Base-by-base conservation (phyloP, 2,329 filamentous ascomycete genomes). In the Penicillium decumbens region DNA sequence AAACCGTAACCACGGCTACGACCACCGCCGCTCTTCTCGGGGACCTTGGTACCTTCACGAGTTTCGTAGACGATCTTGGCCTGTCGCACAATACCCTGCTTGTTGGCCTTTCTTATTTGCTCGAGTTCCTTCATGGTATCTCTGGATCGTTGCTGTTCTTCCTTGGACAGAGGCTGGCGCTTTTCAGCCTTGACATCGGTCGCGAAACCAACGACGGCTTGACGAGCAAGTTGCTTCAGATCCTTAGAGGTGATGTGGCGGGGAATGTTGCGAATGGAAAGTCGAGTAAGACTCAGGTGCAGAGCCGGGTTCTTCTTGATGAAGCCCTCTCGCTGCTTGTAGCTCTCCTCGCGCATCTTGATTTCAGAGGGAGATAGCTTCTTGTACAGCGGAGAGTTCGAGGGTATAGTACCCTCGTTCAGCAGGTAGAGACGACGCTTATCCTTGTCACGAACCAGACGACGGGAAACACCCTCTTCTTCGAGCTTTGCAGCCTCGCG, bases 51-150 rank as follows among this genome's bases (percentile, higher is more conserved):
- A 40, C 93, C 93, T 60, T 93, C 84, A 30, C 81, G 81, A 48
- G 86, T 88, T 74, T 98, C 93, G 64, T 93, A 97, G 32, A 97
- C 88, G 47, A 98, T 82, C 77, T 96, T 98, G 48, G 92, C 87
- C 73, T 98, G 93, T 62, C 83, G 87, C 38, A 98, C 89, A 43
- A 98, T 79, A 62, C 85, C 89, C 66, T 92, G 93, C 47, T 88
- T 87, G 69, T 92, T 89, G 57, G 81, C 75, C 67, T 88, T 95
- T 47, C 93, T 83, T 55, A 84, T 78, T 42, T 81, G 82, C 65
- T 98, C 93, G 3, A 89, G 87, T 52, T 88, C 84, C 60, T 81
- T 84, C 76, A 91, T 91, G 42, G 87, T 84, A 28, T 88, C 84
- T 9, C 87, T 87, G 43, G 89, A 90, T 35, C 93, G 84, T 13